Conservation (phyloP, 202 grass and related monocot genomes). For the Dendrocalamus latiflorus region DNA sequence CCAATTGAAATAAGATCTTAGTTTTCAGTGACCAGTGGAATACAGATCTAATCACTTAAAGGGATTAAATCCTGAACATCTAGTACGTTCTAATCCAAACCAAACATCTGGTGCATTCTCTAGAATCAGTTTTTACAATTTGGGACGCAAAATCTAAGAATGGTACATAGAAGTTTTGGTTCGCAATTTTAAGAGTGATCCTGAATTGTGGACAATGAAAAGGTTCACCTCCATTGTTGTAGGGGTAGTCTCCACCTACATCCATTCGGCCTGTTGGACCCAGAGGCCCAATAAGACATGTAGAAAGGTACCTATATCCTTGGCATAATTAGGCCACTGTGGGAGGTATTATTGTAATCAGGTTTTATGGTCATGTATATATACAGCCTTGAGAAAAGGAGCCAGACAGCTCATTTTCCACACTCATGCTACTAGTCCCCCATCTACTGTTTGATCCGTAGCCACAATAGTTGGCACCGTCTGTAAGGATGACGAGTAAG, state of each 20-base stretch:
- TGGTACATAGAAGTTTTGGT: not conserved
- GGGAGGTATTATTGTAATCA: no score
- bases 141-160: not conserved
- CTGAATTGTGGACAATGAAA: not conserved
- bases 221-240: not conserved
- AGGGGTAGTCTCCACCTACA: not conserved
- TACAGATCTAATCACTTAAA: not conserved
- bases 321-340: no score
- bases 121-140: not conserved
- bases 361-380: no score
- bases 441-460: no score
- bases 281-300: no score
- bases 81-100: not conserved
- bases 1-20: not conserved
- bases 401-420: no score
- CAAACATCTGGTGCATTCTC: not conserved
- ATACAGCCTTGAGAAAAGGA: no score
- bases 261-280: no score
- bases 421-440: no score
- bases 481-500: no score
- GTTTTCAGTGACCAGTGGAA: not conserved
- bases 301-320: no score
- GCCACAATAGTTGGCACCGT: no score
- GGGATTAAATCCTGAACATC: not conserved
- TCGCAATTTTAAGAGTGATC: not conserved